A percentile compares a stretch with the other conserved stretches of the same genome.
Evolutionary conservation across 2,329 filamentous ascomycete species (phyloP).

Genomic region (Sporothrix globosa): DNA sequence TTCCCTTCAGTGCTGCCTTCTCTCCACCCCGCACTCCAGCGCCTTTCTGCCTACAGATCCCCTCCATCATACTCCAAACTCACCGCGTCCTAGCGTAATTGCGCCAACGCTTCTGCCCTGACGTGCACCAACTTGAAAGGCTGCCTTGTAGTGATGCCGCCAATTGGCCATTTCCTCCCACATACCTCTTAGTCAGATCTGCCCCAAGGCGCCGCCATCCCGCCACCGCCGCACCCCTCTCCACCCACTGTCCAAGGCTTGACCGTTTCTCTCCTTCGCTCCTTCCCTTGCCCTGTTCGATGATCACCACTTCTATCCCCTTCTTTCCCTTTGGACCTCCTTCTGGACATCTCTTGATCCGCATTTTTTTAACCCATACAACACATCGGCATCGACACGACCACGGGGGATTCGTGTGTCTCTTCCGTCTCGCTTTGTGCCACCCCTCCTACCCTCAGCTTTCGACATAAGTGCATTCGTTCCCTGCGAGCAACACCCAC

Average conservation of each 20-base stretch:
- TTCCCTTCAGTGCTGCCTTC: background rate
- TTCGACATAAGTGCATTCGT: background rate
- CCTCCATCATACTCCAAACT: background rate
- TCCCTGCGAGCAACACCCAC: background rate
- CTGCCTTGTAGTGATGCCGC: conserved; percentile 3
- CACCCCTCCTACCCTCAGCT: background rate
- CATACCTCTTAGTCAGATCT: conserved; percentile 22
- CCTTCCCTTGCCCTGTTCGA: conserved; percentile 21
- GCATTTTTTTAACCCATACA: background rate
- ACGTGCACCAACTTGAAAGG: background rate
- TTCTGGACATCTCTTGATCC: background rate
- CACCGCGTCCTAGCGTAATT: background rate
- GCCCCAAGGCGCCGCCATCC: background rate
- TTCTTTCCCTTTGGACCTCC: background rate
- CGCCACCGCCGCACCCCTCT: conserved; percentile 28
- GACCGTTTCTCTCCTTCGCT: conserved; percentile 25
- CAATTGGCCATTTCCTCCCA: conserved; percentile 7
- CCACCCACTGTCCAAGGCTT: conserved; percentile 15
- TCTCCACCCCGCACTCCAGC: conserved; percentile 12
- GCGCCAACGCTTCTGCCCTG: background rate
- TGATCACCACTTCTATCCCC: conserved; percentile 21
- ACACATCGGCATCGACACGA: conserved; percentile 2
- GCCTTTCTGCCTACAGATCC: conserved; percentile 16
- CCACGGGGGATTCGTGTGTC: background rate
- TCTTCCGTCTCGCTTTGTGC: conserved; percentile 12